Evolutionary conservation across 768 basidiomycete genomes (phyloP).

Genomic region (Suillus weaverae): DNA sequence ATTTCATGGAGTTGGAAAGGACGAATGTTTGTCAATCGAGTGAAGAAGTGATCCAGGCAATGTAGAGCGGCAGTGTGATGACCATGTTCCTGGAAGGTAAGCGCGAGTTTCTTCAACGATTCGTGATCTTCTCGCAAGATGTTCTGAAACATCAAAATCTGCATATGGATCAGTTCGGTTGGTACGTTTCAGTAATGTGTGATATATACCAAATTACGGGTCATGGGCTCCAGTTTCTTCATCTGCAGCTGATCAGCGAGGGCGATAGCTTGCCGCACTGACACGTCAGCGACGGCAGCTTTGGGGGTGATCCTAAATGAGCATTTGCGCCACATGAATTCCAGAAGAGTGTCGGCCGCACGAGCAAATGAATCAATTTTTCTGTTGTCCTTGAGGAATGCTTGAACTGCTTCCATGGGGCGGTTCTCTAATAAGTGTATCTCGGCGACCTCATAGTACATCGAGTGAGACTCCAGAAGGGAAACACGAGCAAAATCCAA

Average conservation of each 20-base stretch:
- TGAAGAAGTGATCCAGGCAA: slow-evolving; percentile 45
- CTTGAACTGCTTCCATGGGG: slow-evolving; percentile 45
- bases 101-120: slow-evolving; percentile 34
- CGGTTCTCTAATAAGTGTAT: slow-evolving; percentile 50
- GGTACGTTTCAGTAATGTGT: slow-evolving; percentile 8
- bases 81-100: slow-evolving; percentile 27
- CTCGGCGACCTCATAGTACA: slow-evolving; percentile 52
- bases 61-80: slow-evolving; percentile 39
- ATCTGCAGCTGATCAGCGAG: slow-evolving; percentile 20
- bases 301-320: slow-evolving; percentile 38
- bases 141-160: slow-evolving; percentile 38
- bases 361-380: slow-evolving; percentile 28
- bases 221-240: slow-evolving; percentile 10
- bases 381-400: slow-evolving; percentile 39
- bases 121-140: slow-evolving; percentile 25
- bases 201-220: slow-evolving; percentile 14
- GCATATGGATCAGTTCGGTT: slow-evolving; percentile 14
- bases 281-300: slow-evolving; percentile 1
- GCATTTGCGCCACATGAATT: slow-evolving; percentile 45
- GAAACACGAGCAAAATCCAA: slow-evolving; percentile 48
- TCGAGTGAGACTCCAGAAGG: slow-evolving; percentile 43
- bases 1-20: slow-evolving; percentile 26
- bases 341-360: slow-evolving; percentile 41
- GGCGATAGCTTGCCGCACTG: slow-evolving; percentile 23
- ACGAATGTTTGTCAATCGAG: slow-evolving; percentile 24